Evolutionary conservation across 2,329 filamentous ascomycete genomes (phyloP).

Genomic region (Gremmenia infestans): DNA sequence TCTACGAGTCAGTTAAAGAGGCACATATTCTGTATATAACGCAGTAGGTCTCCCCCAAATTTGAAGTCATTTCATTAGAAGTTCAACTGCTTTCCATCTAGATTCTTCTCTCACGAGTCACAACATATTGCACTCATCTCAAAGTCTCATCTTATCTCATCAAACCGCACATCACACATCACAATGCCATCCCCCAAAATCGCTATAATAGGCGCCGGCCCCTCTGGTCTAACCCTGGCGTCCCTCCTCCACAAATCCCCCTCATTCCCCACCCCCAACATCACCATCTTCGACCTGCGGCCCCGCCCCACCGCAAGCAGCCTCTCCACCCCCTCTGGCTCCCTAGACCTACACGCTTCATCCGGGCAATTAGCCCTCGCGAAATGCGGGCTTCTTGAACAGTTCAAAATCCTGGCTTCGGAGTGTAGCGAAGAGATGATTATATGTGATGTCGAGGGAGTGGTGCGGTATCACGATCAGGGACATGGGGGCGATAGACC

Average conservation of each 20-base stretch:
- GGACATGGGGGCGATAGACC: slow-evolving; percentile 19
- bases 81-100: not conserved
- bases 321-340: slow-evolving; percentile 34
- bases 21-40: not conserved
- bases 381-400: slow-evolving; percentile 39
- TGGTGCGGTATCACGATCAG: slow-evolving; percentile 19
- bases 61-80: not conserved
- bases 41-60: not conserved
- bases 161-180: not conserved
- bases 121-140: not conserved
- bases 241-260: slow-evolving; percentile 38
- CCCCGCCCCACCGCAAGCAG: slow-evolving; percentile 25
- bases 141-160: not conserved
- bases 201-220: slow-evolving; percentile 43
- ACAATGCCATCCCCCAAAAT: slow-evolving; percentile 24
- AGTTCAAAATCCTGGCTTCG: slow-evolving; percentile 38
- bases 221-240: slow-evolving; percentile 43
- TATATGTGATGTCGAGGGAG: slow-evolving; percentile 32
- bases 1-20: too few species aligned
- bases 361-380: slow-evolving; percentile 42
- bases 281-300: slow-evolving; percentile 35
- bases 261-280: slow-evolving; percentile 8
- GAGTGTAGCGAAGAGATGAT: slow-evolving; percentile 39
- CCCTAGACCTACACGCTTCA: slow-evolving; percentile 44
- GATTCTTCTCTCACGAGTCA: too few species aligned